Base-by-base conservation (phyloP, 139 green algal genomes). In the Pleodorina starrii region DNA sequence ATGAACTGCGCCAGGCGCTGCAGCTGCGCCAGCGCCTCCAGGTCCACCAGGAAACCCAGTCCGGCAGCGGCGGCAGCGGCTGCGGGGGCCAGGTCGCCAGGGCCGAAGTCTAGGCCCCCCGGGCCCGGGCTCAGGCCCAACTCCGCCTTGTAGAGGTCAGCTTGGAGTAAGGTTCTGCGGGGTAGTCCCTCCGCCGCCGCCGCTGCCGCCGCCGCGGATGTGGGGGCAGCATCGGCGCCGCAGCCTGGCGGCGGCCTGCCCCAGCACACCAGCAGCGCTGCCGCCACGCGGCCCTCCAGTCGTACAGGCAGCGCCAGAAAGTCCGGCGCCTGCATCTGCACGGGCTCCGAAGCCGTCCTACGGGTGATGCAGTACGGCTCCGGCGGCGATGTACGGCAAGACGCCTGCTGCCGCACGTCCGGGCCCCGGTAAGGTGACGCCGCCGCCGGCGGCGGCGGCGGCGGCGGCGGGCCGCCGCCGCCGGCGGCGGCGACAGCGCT, bases 251-350 rank as follows among this genome's bases (percentile, higher is more conserved):
- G 25, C 25, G 29, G 21, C 7, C 0, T 66, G 4, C n/a, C 77
- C 77, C 77, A 84, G 21, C 77, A 32, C 7, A 84, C 17, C 50
- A 71, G 29, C 77, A 84, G 35, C 14, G 50, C 77, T 50, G 77
- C 77, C n/a, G 51, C 50, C 2, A 84, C 17, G 16, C 77, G 77
- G 6, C 77, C 50, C 16, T 60, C 77, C 2, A 44, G 32, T 17
- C 77, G 35, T 2, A 84, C 77, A 0, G 51, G 77, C 9, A 84
- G 16, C 19, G 36, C 77, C 3, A 84, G 17, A 48, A 72, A 11
- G 35, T 71, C 77, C 16, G 48, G 16, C 1, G 50, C 5, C 40
- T 51, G 35, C 17, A 84, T 32, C 9, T 0, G 14, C 2, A 71
- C 35, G 5, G 74, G 25, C 32, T 66, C 27, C 32, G 5, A 29